Percentiles rank a stretch among this genome's conserved stretches.
phyloP scores from a whole-genome alignment of 2,329 filamentous ascomycete genomes.

The Botrytis porri region DNA sequence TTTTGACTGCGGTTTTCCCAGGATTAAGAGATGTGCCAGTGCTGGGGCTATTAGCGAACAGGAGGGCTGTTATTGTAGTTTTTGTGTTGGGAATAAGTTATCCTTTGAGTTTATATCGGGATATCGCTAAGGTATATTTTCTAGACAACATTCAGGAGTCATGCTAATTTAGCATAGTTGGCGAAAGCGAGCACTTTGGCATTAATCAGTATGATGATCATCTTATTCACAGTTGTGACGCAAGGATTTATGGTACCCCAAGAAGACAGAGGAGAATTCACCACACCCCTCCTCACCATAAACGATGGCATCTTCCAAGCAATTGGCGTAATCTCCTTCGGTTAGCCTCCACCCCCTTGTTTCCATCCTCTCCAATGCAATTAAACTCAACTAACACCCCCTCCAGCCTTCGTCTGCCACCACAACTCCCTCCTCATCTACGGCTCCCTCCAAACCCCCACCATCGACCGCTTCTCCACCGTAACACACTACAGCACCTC shows the following conservation, averaged over 20 bases:
- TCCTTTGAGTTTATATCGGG: slow-evolving; percentile 87
- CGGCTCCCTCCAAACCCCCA: slow-evolving; percentile 88
- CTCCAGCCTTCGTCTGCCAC: slow-evolving; percentile 65
- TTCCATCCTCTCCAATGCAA: slow-evolving; percentile 36
- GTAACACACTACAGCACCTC: slow-evolving; percentile 93
- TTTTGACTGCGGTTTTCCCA: slow-evolving; percentile 79
- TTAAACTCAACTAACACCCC: not conserved
- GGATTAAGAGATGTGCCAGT: slow-evolving; percentile 69
- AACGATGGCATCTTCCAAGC: slow-evolving; percentile 91
- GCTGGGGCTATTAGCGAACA: slow-evolving; percentile 76
- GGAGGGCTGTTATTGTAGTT: slow-evolving; percentile 81
- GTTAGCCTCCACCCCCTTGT: slow-evolving; percentile 47
- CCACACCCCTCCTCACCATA: slow-evolving; percentile 68
- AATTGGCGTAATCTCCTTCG: slow-evolving; percentile 96
- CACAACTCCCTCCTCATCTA: slow-evolving; percentile 98
- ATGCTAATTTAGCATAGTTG: slow-evolving; percentile 52
- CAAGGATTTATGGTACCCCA: slow-evolving; percentile 74
- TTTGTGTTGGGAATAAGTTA: slow-evolving; percentile 85
- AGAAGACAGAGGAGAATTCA: slow-evolving; percentile 69
- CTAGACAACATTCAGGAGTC: not conserved
- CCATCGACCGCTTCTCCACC: slow-evolving; percentile 87
- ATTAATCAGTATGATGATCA: slow-evolving; percentile 87
- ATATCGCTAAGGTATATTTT: slow-evolving; percentile 82
- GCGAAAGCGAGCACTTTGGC: slow-evolving; percentile 94
- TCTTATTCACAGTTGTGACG: slow-evolving; percentile 81